Percentiles rank a stretch among this genome's conserved stretches.
Evolutionary conservation across 768 basidiomycete genomes (phyloP).

Genomic region (Amanita subjunquillea): DNA sequence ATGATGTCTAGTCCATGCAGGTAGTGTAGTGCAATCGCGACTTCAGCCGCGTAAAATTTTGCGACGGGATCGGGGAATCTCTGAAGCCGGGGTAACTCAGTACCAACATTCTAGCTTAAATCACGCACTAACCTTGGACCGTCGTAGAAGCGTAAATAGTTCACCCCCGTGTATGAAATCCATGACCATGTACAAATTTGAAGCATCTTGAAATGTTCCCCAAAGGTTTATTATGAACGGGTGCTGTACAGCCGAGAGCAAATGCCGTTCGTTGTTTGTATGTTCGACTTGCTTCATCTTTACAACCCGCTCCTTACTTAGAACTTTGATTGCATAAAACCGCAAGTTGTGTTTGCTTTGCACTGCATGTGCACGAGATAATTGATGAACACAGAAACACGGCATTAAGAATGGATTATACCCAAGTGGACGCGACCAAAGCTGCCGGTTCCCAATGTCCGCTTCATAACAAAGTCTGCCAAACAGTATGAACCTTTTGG

Average conservation of each 20-base stretch:
- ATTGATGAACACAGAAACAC: neutral
- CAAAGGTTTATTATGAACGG: constrained; percentile 95
- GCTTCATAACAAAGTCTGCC: constrained; percentile 68
- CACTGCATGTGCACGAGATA: constrained; percentile 32
- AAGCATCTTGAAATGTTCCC: constrained; percentile 87
- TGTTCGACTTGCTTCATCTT: constrained; percentile 94
- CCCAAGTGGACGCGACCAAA: constrained; percentile 95
- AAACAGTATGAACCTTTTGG: constrained; percentile 64
- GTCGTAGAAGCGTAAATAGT: constrained; percentile 84
- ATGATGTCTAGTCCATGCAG: constrained; percentile 83
- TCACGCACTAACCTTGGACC: constrained; percentile 63
- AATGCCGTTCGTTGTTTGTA: constrained; percentile 88
- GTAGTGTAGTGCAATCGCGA: constrained; percentile 86
- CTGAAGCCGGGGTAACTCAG: constrained; percentile 27
- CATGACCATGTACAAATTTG: constrained; percentile 98
- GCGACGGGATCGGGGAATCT: constrained; percentile 96
- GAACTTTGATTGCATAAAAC: constrained; percentile 92
- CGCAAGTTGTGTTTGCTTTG: constrained; percentile 91
- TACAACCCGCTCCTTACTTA: constrained; percentile 89
- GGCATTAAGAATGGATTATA: constrained; percentile 18
- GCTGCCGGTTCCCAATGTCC: constrained; percentile 88
- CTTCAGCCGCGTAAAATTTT: constrained; percentile 95
- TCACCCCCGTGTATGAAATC: constrained; percentile 96
- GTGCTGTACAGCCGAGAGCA: constrained; percentile 79
- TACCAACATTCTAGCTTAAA: constrained; percentile 4